A percentile compares a stretch with the other conserved stretches of the same genome.
phyloP scores from a whole-genome alignment of 306 rosid species.

The Cucurbita pepo region DNA sequence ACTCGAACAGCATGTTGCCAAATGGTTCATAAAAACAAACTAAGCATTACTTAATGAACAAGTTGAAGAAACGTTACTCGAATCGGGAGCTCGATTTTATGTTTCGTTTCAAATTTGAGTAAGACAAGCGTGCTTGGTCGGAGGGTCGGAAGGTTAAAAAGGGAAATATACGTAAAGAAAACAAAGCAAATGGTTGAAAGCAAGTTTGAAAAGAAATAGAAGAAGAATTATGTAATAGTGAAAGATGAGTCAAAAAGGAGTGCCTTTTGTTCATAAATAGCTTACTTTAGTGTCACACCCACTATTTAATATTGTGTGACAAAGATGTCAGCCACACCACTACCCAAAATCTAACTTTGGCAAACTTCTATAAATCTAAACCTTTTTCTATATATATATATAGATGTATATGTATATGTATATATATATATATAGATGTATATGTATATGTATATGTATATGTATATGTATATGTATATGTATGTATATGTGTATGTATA shows the following conservation, averaged over 20 bases:
- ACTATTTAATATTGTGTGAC: neutral
- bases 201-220: neutral
- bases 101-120: neutral
- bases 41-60: neutral
- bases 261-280: neutral
- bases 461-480: no score
- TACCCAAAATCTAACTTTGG: neutral
- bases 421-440: neutral
- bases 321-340: neutral
- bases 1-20: no score
- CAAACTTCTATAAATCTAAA: neutral
- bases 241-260: slow-evolving; percentile 2
- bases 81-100: neutral
- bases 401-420: neutral
- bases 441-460: neutral
- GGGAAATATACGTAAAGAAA: neutral
- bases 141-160: neutral
- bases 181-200: neutral
- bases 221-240: neutral
- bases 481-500: no score
- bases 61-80: neutral
- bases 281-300: neutral
- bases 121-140: neutral
- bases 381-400: neutral
- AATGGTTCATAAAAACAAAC: neutral